Evolutionary conservation across 208 protist species (phyloP).

Genomic region (Trypanosoma conorhini): DNA sequence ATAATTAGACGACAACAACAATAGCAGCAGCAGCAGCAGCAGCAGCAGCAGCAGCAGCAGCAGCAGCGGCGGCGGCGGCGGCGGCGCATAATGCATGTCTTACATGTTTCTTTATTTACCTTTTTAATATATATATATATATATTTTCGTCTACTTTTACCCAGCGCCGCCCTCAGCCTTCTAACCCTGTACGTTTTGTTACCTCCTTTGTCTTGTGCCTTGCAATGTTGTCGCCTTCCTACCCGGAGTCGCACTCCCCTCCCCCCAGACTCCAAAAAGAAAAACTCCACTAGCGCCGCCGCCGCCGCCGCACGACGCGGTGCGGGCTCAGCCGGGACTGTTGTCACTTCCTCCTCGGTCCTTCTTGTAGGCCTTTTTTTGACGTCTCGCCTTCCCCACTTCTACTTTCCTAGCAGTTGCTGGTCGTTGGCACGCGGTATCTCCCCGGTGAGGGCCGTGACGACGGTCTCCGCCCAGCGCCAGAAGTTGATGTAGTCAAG

Average conservation of each 20-base stretch:
- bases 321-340: neutral
- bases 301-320: too few relatives aligned
- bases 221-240: too few relatives aligned
- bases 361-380: constrained; percentile 8
- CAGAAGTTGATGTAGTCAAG: constrained; percentile 91
- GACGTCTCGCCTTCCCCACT: neutral
- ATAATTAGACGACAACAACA: too few relatives aligned
- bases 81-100: too few relatives aligned
- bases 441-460: constrained; percentile 79
- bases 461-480: constrained; percentile 76
- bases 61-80: too few relatives aligned
- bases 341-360: neutral
- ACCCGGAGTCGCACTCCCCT: too few relatives aligned
- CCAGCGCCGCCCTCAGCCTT: neutral
- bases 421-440: constrained; percentile 86
- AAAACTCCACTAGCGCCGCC: too few relatives aligned
- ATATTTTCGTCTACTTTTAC: neutral
- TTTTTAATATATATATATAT: too few relatives aligned
- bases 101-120: too few relatives aligned
- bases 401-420: constrained; percentile 69
- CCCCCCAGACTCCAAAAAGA: too few relatives aligned
- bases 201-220: neutral
- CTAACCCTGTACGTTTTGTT: neutral
- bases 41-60: too few relatives aligned
- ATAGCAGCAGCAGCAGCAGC: too few relatives aligned